Percentiles rank a stretch among this genome's conserved stretches.
Conservation (phyloP, 306 rosid genomes). For the Lathyrus oleraceus region DNA sequence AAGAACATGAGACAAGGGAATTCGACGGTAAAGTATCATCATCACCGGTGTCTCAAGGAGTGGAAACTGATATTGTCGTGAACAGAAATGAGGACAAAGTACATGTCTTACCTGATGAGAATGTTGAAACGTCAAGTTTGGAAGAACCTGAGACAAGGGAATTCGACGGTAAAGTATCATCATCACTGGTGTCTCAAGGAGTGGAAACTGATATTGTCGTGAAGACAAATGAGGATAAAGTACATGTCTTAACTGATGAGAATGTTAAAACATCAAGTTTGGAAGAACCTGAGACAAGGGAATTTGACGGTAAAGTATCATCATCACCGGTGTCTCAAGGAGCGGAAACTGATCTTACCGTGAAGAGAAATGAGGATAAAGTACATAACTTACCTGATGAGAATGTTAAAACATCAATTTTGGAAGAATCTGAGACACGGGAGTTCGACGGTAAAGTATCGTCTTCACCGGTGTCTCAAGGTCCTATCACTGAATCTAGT, state of each 20-base stretch:
- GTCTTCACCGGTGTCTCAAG: slow-evolving; percentile 27
- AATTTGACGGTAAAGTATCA: slow-evolving; percentile 33
- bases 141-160: slow-evolving; percentile 46
- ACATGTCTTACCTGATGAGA: slow-evolving; percentile 33
- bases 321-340: slow-evolving; percentile 24
- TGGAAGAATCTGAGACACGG: neutral
- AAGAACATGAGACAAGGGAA: slow-evolving; percentile 45
- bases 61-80: slow-evolving; percentile 29
- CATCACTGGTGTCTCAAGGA: slow-evolving; percentile 23
- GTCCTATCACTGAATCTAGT: slow-evolving; percentile 40
- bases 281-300: slow-evolving; percentile 46
- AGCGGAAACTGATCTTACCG: slow-evolving; percentile 30
- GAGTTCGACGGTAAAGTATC: too few relatives aligned
- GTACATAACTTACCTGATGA: slow-evolving; percentile 32
- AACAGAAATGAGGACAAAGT: slow-evolving; percentile 47
- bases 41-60: slow-evolving; percentile 20
- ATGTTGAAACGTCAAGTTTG: slow-evolving; percentile 38
- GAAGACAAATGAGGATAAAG: slow-evolving; percentile 47
- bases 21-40: slow-evolving; percentile 33
- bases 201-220: slow-evolving; percentile 31
- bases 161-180: slow-evolving; percentile 33
- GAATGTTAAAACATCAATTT: slow-evolving; percentile 38
- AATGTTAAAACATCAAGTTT: slow-evolving; percentile 38
- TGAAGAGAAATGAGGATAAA: slow-evolving; percentile 47
- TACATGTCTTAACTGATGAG: slow-evolving; percentile 32